Evolutionary conservation across 768 basidiomycete genomes (phyloP).

Genomic region (Phylloporus sp.): DNA sequence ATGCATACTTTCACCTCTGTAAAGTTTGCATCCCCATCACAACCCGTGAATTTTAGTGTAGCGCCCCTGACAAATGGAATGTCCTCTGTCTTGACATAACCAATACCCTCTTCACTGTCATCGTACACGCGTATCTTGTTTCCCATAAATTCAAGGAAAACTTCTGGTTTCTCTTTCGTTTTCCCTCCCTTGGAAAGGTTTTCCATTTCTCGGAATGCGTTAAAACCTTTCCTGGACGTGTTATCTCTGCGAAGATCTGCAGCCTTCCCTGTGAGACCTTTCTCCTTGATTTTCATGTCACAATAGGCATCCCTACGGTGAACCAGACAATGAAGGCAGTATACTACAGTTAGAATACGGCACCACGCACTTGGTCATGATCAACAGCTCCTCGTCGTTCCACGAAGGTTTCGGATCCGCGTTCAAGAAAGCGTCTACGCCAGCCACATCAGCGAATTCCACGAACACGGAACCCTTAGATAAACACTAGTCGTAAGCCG

Average conservation of each 20-base stretch:
- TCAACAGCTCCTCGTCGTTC: conserved; percentile 69
- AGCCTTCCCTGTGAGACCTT: conserved; percentile 76
- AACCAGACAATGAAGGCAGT: neutral
- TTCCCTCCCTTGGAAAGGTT: conserved; percentile 36
- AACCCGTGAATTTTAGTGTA: conserved; percentile 47
- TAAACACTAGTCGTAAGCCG: neutral
- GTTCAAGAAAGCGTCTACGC: conserved; percentile 71
- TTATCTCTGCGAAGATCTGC: conserved; percentile 56
- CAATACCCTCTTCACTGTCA: conserved; percentile 46
- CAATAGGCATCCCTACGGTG: conserved; percentile 74
- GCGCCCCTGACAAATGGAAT: conserved; percentile 43
- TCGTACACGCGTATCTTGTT: conserved; percentile 57
- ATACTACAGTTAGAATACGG: neutral
- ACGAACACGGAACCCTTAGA: conserved; percentile 87
- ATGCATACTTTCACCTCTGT: conserved; percentile 51
- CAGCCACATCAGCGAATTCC: conserved; percentile 73
- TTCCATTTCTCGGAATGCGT: conserved; percentile 73
- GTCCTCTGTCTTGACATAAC: conserved; percentile 42
- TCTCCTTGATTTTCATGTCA: conserved; percentile 95
- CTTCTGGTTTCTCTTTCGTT: conserved; percentile 48
- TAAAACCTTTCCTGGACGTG: conserved; percentile 59
- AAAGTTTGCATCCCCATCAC: conserved; percentile 56
- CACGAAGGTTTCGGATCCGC: conserved; percentile 80
- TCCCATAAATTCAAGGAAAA: conserved; percentile 75
- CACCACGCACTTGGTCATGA: conserved; percentile 78